Base-by-base conservation (phyloP, 1,139 yeast genomes). In the Zygosaccharomyces sapae region DNA sequence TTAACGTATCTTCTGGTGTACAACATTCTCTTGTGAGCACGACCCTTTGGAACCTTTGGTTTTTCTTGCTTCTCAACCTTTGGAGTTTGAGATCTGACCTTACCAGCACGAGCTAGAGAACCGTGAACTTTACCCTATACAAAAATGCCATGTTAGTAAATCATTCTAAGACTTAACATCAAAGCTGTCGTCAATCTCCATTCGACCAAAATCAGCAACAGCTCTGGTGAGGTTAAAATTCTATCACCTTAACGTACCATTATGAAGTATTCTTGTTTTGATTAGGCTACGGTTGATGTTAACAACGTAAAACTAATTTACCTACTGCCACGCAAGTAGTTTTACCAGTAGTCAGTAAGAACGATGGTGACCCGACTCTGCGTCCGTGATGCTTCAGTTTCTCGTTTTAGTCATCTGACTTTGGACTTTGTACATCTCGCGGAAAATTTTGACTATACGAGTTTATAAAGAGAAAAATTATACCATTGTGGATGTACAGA, bases 71-170 rank as follows among this genome's bases (percentile, higher is more conserved):
- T 83, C 72, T 83, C 90, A 72, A 83, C 89, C 86, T 86, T 90
- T 77, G 90, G 97, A 80, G 90, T 86, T 79, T 83, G 89, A 75
- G 97, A 90, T 82, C 90, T 92, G 79, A 92, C 98, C 81, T 92
- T 90, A 87, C 98, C 98, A 81, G 98, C 98, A 89, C 97, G 97
- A 82, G 98, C 96, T 84, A 92, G 86, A 79, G 97, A 89, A 79
- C 98, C 98, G 96, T 92, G 95, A 79, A 86, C 95, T 83, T 86
- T 86, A 81, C 89, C 94, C 92, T 81, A 67, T 63, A 54, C 39
- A 35, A 41, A 9, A 50, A 42, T n/a, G n/a, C n/a, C n/a, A n/a
- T n/a, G 39, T 37, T 37, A 37, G 40, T 37, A 37, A n/a, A 19
- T 25, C 12, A 12, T 33, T 16, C 37, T 16, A n/a, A n/a, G n/a